phyloP scores from a whole-genome alignment of 208 protist genomes.

The Acanthamoeba lenticulata region DNA sequence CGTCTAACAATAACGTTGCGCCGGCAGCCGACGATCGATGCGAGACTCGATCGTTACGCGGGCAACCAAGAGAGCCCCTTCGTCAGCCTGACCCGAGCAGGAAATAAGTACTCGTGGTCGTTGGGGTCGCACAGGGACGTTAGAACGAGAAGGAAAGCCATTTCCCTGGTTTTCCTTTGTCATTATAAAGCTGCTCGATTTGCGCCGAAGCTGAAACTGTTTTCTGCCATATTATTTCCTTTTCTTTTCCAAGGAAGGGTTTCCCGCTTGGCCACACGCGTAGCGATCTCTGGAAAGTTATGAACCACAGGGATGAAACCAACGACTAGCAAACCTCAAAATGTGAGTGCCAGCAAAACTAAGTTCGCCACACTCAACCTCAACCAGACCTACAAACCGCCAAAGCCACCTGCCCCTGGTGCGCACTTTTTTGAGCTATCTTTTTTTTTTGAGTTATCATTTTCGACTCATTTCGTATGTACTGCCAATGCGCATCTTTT shows the following conservation, averaged over 20 bases:
- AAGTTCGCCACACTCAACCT: constrained; percentile 41
- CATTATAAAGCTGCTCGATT: neutral
- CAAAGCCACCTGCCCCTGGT: neutral
- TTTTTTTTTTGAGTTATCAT: neutral
- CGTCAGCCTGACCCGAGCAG: no score
- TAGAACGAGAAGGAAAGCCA: neutral
- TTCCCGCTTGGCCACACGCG: neutral
- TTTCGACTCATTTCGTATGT: no score
- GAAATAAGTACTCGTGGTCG: no score
- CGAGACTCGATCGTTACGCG: no score
- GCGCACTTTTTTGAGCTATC: neutral
- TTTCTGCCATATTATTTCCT: neutral
- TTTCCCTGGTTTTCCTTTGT: neutral
- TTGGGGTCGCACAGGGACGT: no score
- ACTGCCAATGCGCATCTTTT: no score
- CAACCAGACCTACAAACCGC: constrained; percentile 43
- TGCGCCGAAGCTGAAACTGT: neutral
- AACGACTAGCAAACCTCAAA: neutral
- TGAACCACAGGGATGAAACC: constrained; percentile 50
- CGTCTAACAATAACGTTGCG: no score
- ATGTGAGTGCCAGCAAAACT: neutral
- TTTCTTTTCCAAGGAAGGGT: neutral
- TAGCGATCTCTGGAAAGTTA: neutral
- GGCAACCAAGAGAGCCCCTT: no score
- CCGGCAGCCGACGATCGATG: no score